Evolutionary conservation across 129 eudicot genomes (phyloP).

Genomic region (Rutidosis leptorrhynchoides): DNA sequence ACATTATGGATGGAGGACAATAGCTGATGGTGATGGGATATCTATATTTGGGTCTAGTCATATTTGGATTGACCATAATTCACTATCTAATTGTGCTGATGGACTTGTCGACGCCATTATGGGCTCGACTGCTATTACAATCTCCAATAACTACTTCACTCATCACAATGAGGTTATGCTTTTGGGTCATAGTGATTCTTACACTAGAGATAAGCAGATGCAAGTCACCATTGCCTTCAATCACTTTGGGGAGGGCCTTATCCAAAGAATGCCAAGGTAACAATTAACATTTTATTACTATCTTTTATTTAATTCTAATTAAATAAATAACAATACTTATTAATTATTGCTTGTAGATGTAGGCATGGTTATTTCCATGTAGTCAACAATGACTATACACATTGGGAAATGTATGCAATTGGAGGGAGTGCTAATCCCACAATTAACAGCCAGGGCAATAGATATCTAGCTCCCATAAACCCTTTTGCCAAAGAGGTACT

Average conservation of each 20-base stretch:
- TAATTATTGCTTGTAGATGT: slow-evolving; percentile 74
- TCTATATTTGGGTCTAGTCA: neutral
- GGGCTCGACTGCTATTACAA: no score
- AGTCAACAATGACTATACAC: slow-evolving; percentile 89
- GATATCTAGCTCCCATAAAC: slow-evolving; percentile 70
- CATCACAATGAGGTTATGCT: neutral
- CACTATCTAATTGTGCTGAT: neutral
- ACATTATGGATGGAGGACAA: slow-evolving; percentile 4
- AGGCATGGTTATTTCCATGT: slow-evolving; percentile 89
- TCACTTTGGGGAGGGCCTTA: slow-evolving; percentile 76
- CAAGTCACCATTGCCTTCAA: slow-evolving; percentile 83
- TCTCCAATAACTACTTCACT: neutral
- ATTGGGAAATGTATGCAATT: slow-evolving; percentile 92
- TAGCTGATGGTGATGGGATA: neutral
- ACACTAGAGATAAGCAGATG: slow-evolving; percentile 66
- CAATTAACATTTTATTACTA: neutral
- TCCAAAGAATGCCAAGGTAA: slow-evolving; percentile 90
- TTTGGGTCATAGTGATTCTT: slow-evolving; percentile 75
- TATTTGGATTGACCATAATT: neutral
- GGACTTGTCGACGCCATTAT: slow-evolving; percentile 2
- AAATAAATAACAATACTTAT: no score
- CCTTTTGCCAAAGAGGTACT: slow-evolving; percentile 80
- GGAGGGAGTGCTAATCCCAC: no score
- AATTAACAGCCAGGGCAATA: slow-evolving; percentile 79
- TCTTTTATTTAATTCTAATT: no score